Base-by-base conservation (phyloP, 371 early-diverging fungal genomes). In the Mortierella sp. region DNA sequence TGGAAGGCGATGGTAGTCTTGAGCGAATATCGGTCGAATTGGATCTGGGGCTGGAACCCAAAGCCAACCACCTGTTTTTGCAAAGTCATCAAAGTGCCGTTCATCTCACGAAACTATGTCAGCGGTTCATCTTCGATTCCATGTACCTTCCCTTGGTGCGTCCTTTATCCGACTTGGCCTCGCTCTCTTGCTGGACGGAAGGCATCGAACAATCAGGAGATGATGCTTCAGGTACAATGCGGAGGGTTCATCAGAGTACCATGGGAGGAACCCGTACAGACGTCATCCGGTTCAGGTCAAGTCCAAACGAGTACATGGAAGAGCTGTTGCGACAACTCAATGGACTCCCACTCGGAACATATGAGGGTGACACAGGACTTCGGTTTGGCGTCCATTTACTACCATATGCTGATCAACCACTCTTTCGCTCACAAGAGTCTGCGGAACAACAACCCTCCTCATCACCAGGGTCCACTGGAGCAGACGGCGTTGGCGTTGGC, bases 341-440 rank as follows among this genome's bases (percentile, higher is more conserved):
- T 31, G 85, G 85, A 54, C 69, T 93, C 13, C 92, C 93, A 8
- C 88, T 93, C 56, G 92, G 91, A 41, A 81, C 86, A 24, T 91
- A 90, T 66, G 79, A 83, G 17, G 82, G 82, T 25, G 86, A 86
- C 44, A 82, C 82, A 29, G 82, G 85, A 3, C 77, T 89, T 13
- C 72, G 78, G 13, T 90, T 86, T 54, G 80, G 81, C 13, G 68
- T 86, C 17, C 80, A 84, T n/a, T 79, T 83, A 3, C 72, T 91
- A n/a, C 91, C 91, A 4, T 87, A 71, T 65, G 60, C 83, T n/a
- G 76, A 78, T 22, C 45, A 60, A 0, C 54, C 58, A 2, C 67
- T 71, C n/a, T 61, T 69, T 16, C 57, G 47, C 31, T 17, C 51
- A 25, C 60, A 57, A 10, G 57, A 57, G 17, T 28, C 37, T 0